Evolutionary conservation across 2,329 filamentous ascomycete species (phyloP).

Genomic region (Fusarium sp.): DNA sequence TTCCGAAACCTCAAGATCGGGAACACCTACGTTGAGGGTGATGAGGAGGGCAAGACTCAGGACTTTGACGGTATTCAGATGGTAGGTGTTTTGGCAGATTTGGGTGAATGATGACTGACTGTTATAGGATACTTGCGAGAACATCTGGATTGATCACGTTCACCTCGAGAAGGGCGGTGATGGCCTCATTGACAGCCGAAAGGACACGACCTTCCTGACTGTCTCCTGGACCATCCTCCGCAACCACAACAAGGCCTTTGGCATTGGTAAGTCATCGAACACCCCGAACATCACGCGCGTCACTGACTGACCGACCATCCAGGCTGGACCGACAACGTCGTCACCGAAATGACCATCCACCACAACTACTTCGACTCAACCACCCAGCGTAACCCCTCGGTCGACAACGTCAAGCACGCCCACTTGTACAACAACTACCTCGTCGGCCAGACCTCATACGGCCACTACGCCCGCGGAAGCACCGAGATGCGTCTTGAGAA

Average conservation of each 20-base stretch:
- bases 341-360: slow-evolving; percentile 40
- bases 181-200: slow-evolving; percentile 42
- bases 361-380: slow-evolving; percentile 43
- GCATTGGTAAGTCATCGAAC: slow-evolving; percentile 32
- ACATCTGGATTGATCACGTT: slow-evolving; percentile 46
- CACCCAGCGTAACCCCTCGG: slow-evolving; percentile 42
- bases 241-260: slow-evolving; percentile 44
- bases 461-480: slow-evolving; percentile 41
- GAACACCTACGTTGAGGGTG: slow-evolving; percentile 29
- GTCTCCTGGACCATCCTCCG: slow-evolving; percentile 43
- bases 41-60: slow-evolving; percentile 40
- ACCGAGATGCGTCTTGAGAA: slow-evolving; percentile 44
- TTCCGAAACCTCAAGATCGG: slow-evolving; percentile 42
- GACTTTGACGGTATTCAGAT: slow-evolving; percentile 43
- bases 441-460: slow-evolving; percentile 38
- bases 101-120: not conserved
- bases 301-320: not conserved
- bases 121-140: slow-evolving; percentile 28
- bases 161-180: slow-evolving; percentile 41
- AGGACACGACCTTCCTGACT: slow-evolving; percentile 43
- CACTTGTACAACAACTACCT: slow-evolving; percentile 47
- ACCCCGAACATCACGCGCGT: fast-evolving
- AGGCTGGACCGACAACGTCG: slow-evolving; percentile 45
- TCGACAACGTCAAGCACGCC: slow-evolving; percentile 41
- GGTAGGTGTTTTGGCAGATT: not conserved